Conservation (phyloP, 2,329 filamentous ascomycete genomes). For the Colletotrichum noveboracense region DNA sequence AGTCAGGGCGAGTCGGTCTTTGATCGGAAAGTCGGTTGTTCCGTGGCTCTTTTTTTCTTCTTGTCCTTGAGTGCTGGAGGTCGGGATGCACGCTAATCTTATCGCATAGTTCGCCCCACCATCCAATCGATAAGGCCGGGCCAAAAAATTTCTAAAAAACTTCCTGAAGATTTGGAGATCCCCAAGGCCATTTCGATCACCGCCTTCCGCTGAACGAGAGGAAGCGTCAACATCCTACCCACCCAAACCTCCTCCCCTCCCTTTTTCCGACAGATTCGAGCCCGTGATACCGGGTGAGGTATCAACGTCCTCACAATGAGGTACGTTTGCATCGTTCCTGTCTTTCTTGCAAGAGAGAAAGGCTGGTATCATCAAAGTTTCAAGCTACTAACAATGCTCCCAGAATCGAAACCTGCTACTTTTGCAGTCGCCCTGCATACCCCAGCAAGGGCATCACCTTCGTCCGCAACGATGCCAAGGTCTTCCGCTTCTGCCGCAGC, state of each 20-base stretch:
- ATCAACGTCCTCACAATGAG: constrained; percentile 20
- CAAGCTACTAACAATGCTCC: not conserved
- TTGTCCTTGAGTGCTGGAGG: not conserved
- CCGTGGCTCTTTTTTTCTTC: not conserved
- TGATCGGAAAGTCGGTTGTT: not conserved
- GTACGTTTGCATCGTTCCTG: not conserved
- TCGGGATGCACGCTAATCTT: not conserved
- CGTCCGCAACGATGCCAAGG: constrained; percentile 46
- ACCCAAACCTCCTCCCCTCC: not conserved
- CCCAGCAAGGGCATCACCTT: constrained; percentile 57
- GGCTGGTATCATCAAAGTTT: not conserved
- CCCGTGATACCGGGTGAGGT: constrained; percentile 19
- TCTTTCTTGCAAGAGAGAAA: not conserved
- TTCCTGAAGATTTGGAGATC: not conserved
- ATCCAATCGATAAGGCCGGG: constrained; percentile 16
- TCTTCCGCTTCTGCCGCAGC: constrained; percentile 64
- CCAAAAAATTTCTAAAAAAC: constrained; percentile 22
- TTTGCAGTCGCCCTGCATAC: constrained; percentile 55
- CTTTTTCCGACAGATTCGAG: not conserved
- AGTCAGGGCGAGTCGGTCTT: not conserved
- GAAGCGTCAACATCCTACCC: constrained; percentile 5
- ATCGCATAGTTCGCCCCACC: constrained; percentile 9
- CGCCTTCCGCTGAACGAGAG: constrained; percentile 17
- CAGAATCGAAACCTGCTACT: constrained; percentile 52
- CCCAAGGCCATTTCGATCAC: constrained; percentile 11